These are phyloP conservation scores for Candida coleopterorum DNA, from an alignment of 805 yeast genomes.

Conservation along the genomic window DNA sequence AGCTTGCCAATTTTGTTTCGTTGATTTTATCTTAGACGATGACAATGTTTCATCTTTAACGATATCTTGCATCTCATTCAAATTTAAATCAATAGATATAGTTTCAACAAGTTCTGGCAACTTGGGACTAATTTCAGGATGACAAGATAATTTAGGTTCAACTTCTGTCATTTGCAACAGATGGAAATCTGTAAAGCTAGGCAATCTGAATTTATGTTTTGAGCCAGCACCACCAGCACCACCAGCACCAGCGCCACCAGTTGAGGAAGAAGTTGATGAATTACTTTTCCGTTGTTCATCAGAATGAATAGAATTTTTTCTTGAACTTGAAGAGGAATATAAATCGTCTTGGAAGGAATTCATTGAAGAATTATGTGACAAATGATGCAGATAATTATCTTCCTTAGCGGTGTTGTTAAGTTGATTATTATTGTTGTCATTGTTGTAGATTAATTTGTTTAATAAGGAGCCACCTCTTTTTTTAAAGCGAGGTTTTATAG, in stretches of 20 bases:
- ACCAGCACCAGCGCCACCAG: no score
- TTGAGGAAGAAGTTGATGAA: conserved; percentile 14
- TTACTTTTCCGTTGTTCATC: conserved; percentile 13
- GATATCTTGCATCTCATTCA: conserved; percentile 50
- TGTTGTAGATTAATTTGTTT: conserved; percentile 36
- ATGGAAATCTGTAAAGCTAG: conserved; percentile 29
- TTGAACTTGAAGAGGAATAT: conserved; percentile 1
- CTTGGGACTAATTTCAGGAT: no score
- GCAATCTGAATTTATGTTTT: conserved; percentile 34
- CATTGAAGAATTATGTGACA: neutral
- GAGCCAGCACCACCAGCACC: no score
- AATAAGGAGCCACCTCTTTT: conserved; percentile 34
- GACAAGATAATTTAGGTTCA: no score
- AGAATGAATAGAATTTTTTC: conserved; percentile 4
- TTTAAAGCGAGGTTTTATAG: conserved; percentile 43
- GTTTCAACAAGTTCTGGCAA: no score
- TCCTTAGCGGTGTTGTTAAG: no score
- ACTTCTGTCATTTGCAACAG: conserved; percentile 8
- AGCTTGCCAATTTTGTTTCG: conserved; percentile 37
- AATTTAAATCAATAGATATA: conserved; percentile 37
- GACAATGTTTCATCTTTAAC: conserved; percentile 21
- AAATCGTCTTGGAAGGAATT: neutral
- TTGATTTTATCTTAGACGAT: neutral
- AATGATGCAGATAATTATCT: conserved; percentile 8
- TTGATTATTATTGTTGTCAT: conserved; percentile 23